Base-by-base conservation (phyloP, 1,139 yeast genomes). In the Hansenula anomala region DNA sequence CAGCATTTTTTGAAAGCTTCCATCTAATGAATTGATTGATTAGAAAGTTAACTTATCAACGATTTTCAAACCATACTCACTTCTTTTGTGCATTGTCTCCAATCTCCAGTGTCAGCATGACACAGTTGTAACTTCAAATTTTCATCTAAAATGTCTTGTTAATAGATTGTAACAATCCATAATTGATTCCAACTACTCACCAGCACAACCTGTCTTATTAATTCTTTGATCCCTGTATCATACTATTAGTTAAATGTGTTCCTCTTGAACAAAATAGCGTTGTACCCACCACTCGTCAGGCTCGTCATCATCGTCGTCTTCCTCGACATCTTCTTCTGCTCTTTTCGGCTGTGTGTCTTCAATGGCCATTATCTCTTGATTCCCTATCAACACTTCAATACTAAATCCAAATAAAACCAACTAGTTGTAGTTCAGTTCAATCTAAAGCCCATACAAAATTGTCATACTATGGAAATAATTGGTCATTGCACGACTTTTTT, bases 31-130 rank as follows among this genome's bases (percentile, higher is more conserved):
- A n/a, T n/a, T n/a, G n/a, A n/a, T n/a, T n/a, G n/a, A n/a, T n/a
- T n/a, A n/a, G n/a, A n/a, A n/a, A n/a, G n/a, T n/a, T n/a, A n/a
- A n/a, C n/a, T n/a, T n/a, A n/a, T n/a, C n/a, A n/a, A n/a, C n/a
- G n/a, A n/a, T n/a, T n/a, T n/a, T n/a, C n/a, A n/a, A n/a, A n/a
- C n/a, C 9, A 14, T 28, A 60, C 70, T 43, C 58, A 71, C 74
- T 48, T 84, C 90, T 24, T 66, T 61, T 3, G 73, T 49, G 49
- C 95, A 84, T 55, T 78, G 64, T 46, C 94, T 64, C 95, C 94
- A 84, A 57, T 84, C 94, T 4, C 82, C 80, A 0, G 78, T 81
- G 47, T 84, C 92, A 8, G 90, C 89, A 55, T 82, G 90, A 47
- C 95, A 84, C 24, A 84, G 59, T 48, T 80, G 88, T 22, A 84